A percentile compares a stretch with the other conserved stretches of the same genome.
Conservation (phyloP, 441 rosid genomes). For the Kokia cookei region DNA sequence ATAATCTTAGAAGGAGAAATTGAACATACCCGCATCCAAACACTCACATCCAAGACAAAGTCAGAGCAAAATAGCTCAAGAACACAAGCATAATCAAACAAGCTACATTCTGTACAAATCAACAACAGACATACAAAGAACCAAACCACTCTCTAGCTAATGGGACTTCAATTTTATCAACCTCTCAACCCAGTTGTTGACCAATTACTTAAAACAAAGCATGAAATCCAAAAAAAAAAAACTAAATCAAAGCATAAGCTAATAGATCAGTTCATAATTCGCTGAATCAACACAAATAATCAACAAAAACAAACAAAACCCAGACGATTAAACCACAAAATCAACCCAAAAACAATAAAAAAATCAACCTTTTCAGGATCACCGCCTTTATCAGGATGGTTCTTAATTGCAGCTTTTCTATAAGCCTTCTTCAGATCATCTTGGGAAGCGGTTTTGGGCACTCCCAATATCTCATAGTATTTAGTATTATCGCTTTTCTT, state of each 20-base stretch:
- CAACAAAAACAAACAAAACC: not conserved
- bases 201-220: not conserved
- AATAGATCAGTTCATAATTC: not conserved
- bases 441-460: conserved; percentile 42
- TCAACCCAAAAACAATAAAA: not conserved
- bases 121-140: not conserved
- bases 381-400: conserved; percentile 92
- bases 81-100: not conserved
- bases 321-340: not conserved
- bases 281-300: not conserved
- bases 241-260: not conserved
- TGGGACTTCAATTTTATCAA: not conserved
- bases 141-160: not conserved
- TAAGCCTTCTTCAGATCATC: conserved; percentile 51
- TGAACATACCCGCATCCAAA: no score
- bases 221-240: not conserved
- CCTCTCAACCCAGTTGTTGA: not conserved
- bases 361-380: conserved; percentile 71
- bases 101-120: not conserved
- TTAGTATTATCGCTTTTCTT: conserved; percentile 66
- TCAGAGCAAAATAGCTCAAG: not conserved
- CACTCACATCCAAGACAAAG: no score
- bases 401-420: conserved; percentile 81
- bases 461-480: conserved; percentile 65
- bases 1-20: no score